These are phyloP conservation scores for Eutrema japonicum DNA, from an alignment of 345 rosid species.

Conservation along the genomic window DNA sequence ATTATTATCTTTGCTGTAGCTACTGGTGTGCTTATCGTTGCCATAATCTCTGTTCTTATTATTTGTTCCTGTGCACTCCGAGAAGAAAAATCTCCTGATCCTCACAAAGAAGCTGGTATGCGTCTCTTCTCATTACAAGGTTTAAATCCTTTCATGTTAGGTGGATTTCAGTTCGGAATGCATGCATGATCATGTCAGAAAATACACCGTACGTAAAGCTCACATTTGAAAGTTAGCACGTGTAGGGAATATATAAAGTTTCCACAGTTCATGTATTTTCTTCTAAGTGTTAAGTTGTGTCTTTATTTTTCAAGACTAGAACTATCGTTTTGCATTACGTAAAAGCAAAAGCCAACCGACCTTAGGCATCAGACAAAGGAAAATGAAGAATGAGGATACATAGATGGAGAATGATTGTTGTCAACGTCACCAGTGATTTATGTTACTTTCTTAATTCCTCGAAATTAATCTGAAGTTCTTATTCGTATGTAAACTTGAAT, in stretches of 20 bases:
- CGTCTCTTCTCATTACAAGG: slow-evolving; percentile 38
- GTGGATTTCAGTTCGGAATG: slow-evolving; percentile 15
- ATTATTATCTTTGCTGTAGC: slow-evolving; percentile 69
- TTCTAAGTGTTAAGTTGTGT: slow-evolving; percentile 1
- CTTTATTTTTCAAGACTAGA: slow-evolving; percentile 11
- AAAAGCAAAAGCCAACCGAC: slow-evolving; percentile 9
- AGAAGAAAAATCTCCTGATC: slow-evolving; percentile 56
- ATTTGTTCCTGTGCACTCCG: slow-evolving; percentile 66
- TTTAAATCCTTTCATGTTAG: slow-evolving; percentile 7
- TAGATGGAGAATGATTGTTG: not conserved
- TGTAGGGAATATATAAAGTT: slow-evolving; percentile 5
- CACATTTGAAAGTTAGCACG: slow-evolving; percentile 18
- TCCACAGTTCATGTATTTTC: not conserved
- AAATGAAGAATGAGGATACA: not conserved
- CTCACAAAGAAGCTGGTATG: slow-evolving; percentile 64
- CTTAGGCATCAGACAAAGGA: slow-evolving; percentile 18
- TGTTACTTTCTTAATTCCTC: not conserved
- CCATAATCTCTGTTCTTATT: slow-evolving; percentile 59
- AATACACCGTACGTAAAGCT: not conserved
- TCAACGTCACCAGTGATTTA: not conserved
- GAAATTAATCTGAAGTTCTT: not conserved
- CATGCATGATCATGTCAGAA: slow-evolving; percentile 9
- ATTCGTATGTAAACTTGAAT: not conserved
- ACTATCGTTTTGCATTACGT: slow-evolving; percentile 9
- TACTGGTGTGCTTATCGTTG: slow-evolving; percentile 61